These are phyloP conservation scores for Suillus tomentosus DNA, from an alignment of 768 basidiomycete genomes.

Conservation along the genomic window DNA sequence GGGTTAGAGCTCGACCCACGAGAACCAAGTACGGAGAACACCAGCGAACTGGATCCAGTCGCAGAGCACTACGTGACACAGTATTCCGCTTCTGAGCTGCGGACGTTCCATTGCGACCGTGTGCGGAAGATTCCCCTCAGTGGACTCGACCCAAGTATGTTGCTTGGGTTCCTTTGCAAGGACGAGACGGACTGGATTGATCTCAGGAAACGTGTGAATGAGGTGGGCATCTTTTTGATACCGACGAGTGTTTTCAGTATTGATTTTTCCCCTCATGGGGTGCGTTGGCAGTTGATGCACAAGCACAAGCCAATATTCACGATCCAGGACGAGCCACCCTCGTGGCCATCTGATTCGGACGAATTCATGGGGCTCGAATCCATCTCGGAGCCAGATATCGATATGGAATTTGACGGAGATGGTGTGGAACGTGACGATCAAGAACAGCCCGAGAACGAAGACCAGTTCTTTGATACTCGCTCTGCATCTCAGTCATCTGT, in stretches of 20 bases:
- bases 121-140: conserved; percentile 93
- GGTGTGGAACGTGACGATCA: conserved; percentile 36
- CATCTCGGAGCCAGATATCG: conserved; percentile 76
- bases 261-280: conserved; percentile 10
- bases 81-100: conserved; percentile 71
- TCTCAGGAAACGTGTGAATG: conserved; percentile 66
- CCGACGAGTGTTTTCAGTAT: conserved; percentile 1
- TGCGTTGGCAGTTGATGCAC: conserved; percentile 30
- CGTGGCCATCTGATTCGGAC: conserved; percentile 76
- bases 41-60: conserved; percentile 41
- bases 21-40: conserved; percentile 36
- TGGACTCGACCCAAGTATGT: conserved; percentile 94
- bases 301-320: conserved; percentile 78
- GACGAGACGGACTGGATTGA: conserved; percentile 87
- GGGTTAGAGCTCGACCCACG: conserved; percentile 38
- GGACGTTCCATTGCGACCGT: conserved; percentile 95
- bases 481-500: conserved; percentile 48
- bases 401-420: conserved; percentile 55
- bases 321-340: conserved; percentile 84
- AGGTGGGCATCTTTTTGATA: conserved; percentile 50
- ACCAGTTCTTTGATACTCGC: conserved; percentile 58
- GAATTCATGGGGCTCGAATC: conserved; percentile 77
- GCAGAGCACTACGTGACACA: conserved; percentile 71
- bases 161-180: conserved; percentile 87
- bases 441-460: conserved; percentile 37